phyloP scores from a whole-genome alignment of 2,329 filamentous ascomycete species.

The Didymosphaeria variabile region DNA sequence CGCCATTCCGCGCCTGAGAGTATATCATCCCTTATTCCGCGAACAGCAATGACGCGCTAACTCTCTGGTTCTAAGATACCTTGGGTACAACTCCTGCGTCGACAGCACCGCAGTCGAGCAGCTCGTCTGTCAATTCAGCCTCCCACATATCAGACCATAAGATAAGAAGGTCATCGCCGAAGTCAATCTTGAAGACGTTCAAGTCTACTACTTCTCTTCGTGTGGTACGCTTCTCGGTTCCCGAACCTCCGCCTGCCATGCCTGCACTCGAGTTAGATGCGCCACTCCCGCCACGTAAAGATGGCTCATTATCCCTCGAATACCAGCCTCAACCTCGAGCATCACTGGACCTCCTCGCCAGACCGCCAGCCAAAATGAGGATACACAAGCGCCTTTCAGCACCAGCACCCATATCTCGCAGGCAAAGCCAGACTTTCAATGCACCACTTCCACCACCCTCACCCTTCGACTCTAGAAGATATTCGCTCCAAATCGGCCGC shows the following conservation, averaged over 20 bases:
- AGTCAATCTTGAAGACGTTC: constrained; percentile 32
- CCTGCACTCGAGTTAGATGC: constrained; percentile 1
- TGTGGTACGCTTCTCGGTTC: constrained; percentile 36
- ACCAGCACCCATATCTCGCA: constrained; percentile 17
- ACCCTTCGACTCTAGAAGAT: constrained; percentile 22
- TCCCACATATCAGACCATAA: constrained; percentile 9
- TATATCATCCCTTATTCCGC: constrained; percentile 18
- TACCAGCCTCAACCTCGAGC: background rate
- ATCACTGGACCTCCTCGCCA: constrained; percentile 9
- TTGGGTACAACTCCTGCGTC: constrained; percentile 11
- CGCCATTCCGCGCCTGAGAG: constrained; percentile 6
- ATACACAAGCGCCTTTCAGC: constrained; percentile 28
- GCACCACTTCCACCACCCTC: constrained; percentile 3
- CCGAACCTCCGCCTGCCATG: constrained; percentile 23
- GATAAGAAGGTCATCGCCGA: constrained; percentile 30
- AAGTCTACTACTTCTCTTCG: constrained; percentile 32
- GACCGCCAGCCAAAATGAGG: constrained; percentile 17
- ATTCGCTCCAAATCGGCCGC: constrained; percentile 22
- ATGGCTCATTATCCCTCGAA: background rate
- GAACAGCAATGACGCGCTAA: constrained; percentile 2
- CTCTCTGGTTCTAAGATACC: background rate
- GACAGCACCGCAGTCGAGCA: constrained; percentile 24
- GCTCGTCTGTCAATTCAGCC: constrained; percentile 24
- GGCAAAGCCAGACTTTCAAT: constrained; percentile 16
- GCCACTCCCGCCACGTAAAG: background rate